These are phyloP conservation scores for Umbelopsis sp. DNA, from an alignment of 371 early-diverging fungal species.

Conservation along the genomic window DNA sequence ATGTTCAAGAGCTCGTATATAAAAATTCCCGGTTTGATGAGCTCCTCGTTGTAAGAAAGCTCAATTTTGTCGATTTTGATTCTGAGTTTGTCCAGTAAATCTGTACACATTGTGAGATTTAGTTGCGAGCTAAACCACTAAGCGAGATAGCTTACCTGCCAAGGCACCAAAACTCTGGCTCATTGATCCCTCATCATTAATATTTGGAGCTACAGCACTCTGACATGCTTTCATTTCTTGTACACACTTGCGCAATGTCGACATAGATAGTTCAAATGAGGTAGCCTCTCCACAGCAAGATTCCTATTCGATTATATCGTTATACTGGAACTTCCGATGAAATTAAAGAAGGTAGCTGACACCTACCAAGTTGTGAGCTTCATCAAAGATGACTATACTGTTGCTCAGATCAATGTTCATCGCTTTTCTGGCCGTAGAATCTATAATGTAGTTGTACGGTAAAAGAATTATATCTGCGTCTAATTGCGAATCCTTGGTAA, in stretches of 20 bases:
- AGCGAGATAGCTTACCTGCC: neutral
- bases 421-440: constrained; percentile 53
- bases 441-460: constrained; percentile 86
- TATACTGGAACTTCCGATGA: neutral
- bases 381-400: constrained; percentile 79
- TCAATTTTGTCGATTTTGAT: constrained; percentile 20
- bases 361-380: constrained; percentile 72
- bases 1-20: constrained; percentile 26
- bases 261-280: constrained; percentile 49
- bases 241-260: constrained; percentile 28
- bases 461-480: constrained; percentile 74
- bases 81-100: neutral
- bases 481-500: constrained; percentile 49
- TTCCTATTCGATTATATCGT: constrained; percentile 24
- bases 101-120: neutral
- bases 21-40: constrained; percentile 25
- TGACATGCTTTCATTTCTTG: constrained; percentile 20
- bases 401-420: constrained; percentile 51
- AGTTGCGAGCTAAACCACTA: too few species aligned
- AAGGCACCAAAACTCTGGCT: neutral
- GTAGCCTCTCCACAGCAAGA: constrained; percentile 49
- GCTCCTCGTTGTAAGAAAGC: neutral
- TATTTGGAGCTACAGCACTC: constrained; percentile 32
- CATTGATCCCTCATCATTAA: constrained; percentile 7
- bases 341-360: neutral